phyloP scores from a whole-genome alignment of 306 rosid species.

The Prunus dulcis region DNA sequence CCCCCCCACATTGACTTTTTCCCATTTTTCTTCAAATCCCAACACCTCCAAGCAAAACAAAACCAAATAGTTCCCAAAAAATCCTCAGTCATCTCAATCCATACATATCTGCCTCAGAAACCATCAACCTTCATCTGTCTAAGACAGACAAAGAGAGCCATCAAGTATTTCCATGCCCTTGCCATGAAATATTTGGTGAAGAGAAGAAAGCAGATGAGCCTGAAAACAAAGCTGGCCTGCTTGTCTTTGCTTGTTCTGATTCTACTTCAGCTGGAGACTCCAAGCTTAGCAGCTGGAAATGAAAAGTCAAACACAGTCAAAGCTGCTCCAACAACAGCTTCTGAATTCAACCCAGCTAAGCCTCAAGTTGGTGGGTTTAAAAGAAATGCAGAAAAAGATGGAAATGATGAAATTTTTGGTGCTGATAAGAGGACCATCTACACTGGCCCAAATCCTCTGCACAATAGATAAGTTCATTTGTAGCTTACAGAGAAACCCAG shows the following conservation, averaged over 20 bases:
- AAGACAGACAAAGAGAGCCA: background rate
- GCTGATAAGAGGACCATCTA: slow-evolving; percentile 73
- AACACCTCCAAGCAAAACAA: slow-evolving; percentile 20
- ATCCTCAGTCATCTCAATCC: background rate
- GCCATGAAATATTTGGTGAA: slow-evolving; percentile 44
- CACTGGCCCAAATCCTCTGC: slow-evolving; percentile 94
- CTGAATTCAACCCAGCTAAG: slow-evolving; percentile 25
- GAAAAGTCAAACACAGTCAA: slow-evolving; percentile 35
- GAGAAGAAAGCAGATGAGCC: slow-evolving; percentile 40
- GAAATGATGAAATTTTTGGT: slow-evolving; percentile 41
- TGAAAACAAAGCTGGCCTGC: slow-evolving; percentile 27
- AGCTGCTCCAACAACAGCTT: slow-evolving; percentile 12
- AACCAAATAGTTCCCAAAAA: slow-evolving; percentile 23
- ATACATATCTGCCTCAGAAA: background rate
- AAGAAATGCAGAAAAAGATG: slow-evolving; percentile 26
- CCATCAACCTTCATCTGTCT: background rate
- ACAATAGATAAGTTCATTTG: slow-evolving; percentile 67
- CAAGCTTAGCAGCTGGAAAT: slow-evolving; percentile 40
- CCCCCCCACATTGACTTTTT: slow-evolving; percentile 50
- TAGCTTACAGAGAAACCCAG: slow-evolving; percentile 1
- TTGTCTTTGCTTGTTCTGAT: slow-evolving; percentile 45
- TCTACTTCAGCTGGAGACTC: slow-evolving; percentile 35
- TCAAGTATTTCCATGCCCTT: slow-evolving; percentile 19
- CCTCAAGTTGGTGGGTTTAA: slow-evolving; percentile 21
- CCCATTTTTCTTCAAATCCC: slow-evolving; percentile 39